Percentiles rank a stretch among this genome's conserved stretches.
These are phyloP conservation scores for Hyphopichia pseudoburtonii DNA, from an alignment of 1,139 yeast species.

Conservation along the genomic window DNA sequence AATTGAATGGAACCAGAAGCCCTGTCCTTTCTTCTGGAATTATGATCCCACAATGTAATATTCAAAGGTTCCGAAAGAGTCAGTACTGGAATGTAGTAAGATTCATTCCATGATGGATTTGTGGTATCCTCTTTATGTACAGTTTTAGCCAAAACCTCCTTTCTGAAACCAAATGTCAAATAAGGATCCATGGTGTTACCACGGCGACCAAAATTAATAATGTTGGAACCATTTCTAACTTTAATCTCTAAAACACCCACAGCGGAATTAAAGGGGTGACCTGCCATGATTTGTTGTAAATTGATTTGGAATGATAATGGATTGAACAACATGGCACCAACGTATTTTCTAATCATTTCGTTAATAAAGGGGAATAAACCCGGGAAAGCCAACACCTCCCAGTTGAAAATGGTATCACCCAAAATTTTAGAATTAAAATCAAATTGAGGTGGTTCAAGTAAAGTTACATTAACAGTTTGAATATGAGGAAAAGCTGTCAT, in stretches of 20 bases:
- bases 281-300: conserved; percentile 85
- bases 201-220: conserved; percentile 65
- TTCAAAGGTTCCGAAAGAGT: conserved; percentile 80
- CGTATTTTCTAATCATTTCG: conserved; percentile 80
- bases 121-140: conserved; percentile 62
- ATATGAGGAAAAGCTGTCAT: conserved; percentile 90
- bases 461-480: conserved; percentile 82
- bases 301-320: conserved; percentile 93
- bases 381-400: conserved; percentile 85
- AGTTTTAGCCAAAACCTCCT: conserved; percentile 63
- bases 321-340: conserved; percentile 81
- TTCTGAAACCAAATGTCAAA: conserved; percentile 65
- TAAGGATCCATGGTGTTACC: conserved; percentile 91
- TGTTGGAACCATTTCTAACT: conserved; percentile 62
- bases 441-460: conserved; percentile 81
- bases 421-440: conserved; percentile 73
- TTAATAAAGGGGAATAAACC: conserved; percentile 80
- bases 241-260: conserved; percentile 80
- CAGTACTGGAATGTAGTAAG: conserved; percentile 64
- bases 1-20: conserved; percentile 74
- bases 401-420: conserved; percentile 79
- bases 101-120: conserved; percentile 84
- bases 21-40: conserved; percentile 78
- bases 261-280: conserved; percentile 77
- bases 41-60: conserved; percentile 68